These are phyloP conservation scores for Suillus discolor DNA, from an alignment of 768 basidiomycete genomes.

Conservation along the genomic window DNA sequence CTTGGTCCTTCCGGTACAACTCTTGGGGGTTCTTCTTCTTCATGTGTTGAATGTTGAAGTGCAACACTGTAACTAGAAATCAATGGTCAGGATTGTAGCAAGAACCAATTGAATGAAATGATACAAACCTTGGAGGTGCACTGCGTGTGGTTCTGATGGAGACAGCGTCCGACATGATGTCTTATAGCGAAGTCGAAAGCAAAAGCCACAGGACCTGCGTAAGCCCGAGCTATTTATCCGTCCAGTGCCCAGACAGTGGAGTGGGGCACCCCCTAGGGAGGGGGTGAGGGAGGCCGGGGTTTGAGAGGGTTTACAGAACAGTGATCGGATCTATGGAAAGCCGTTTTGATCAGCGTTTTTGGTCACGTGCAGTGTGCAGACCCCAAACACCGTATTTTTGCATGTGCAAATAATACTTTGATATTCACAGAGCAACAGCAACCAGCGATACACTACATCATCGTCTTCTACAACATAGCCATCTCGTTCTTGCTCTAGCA, in stretches of 20 bases:
- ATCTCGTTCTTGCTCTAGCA: too few species aligned
- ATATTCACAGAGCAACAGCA: too few species aligned
- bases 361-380: too few species aligned
- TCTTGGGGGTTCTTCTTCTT: background rate
- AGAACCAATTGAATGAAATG: background rate
- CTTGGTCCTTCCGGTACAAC: background rate
- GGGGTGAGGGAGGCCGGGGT: too few species aligned
- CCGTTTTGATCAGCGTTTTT: too few species aligned
- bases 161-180: background rate
- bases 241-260: background rate
- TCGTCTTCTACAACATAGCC: too few species aligned
- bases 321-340: too few species aligned
- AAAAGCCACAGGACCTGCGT: background rate
- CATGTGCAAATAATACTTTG: too few species aligned
- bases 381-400: too few species aligned
- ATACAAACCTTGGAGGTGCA: slow-evolving; percentile 1
- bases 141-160: background rate
- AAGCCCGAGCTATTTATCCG: background rate
- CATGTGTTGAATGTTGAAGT: background rate
- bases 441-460: too few species aligned
- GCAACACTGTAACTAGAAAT: background rate
- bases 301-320: too few species aligned
- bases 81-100: background rate
- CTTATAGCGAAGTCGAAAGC: background rate
- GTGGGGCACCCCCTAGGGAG: too few species aligned